A percentile compares a stretch with the other conserved stretches of the same genome.
Conservation (phyloP, 768 basidiomycete genomes). For the Boletus fagicola region DNA sequence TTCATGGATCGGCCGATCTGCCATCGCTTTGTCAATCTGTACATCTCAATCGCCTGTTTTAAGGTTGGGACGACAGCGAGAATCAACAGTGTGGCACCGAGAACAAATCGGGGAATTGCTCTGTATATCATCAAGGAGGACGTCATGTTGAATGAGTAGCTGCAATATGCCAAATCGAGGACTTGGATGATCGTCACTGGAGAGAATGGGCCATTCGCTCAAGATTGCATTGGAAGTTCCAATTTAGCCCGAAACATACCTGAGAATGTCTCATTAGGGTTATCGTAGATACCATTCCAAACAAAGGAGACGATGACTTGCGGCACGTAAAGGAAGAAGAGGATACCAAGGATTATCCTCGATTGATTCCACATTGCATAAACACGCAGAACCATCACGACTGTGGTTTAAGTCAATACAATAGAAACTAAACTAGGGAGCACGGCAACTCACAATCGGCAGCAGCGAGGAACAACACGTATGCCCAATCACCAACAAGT, state of each 20-base stretch:
- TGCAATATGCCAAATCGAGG: neutral
- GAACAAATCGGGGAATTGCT: slow-evolving; percentile 5
- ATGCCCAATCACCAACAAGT: slow-evolving; percentile 7
- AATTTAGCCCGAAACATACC: neutral
- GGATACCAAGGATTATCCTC: slow-evolving; percentile 3
- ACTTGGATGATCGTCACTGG: slow-evolving; percentile 2
- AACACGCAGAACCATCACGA: slow-evolving; percentile 18
- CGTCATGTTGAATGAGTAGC: neutral
- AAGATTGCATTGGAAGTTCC: neutral
- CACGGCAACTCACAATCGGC: slow-evolving; percentile 14
- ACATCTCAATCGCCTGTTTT: neutral
- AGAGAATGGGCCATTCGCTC: neutral
- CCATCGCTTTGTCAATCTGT: slow-evolving; percentile 9
- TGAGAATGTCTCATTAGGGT: neutral
- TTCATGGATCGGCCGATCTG: slow-evolving; percentile 2
- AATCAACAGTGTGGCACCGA: slow-evolving; percentile 5
- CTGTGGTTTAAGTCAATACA: neutral
- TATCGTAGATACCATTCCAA: neutral
- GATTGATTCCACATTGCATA: slow-evolving; percentile 17
- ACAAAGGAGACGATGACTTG: neutral
- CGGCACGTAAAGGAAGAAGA: neutral
- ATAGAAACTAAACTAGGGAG: neutral
- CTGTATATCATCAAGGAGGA: neutral
- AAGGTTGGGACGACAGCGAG: slow-evolving; percentile 1
- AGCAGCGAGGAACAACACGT: slow-evolving; percentile 11